Conservation (phyloP, 2,329 filamentous ascomycete species). For the Fusarium stilboides region DNA sequence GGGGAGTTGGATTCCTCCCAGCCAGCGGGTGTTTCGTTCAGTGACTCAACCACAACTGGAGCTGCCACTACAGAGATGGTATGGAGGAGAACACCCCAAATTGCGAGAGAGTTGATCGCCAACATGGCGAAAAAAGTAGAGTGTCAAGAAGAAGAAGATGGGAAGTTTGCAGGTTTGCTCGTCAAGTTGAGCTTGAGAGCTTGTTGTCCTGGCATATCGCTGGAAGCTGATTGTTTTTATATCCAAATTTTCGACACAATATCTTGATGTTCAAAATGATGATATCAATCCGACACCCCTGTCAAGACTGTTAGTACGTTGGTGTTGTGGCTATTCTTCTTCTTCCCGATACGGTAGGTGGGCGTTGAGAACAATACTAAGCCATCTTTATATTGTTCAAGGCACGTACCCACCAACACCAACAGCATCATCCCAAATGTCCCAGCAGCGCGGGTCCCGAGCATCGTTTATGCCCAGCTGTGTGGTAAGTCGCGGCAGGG, state of each 20-base stretch:
- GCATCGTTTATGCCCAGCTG: neutral
- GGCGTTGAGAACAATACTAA: constrained; percentile 47
- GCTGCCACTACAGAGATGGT: constrained; percentile 13
- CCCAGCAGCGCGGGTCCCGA: constrained; percentile 10
- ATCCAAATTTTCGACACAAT: neutral
- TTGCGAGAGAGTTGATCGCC: constrained; percentile 13
- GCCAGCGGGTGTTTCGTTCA: constrained; percentile 39
- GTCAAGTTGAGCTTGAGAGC: constrained; percentile 6
- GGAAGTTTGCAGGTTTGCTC: constrained; percentile 3
- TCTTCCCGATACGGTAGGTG: constrained; percentile 21
- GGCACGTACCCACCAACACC: constrained; percentile 34
- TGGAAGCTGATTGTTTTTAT: constrained; percentile 32
- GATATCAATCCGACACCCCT: neutral
- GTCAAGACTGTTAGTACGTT: constrained; percentile 4
- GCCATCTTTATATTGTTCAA: constrained; percentile 46
- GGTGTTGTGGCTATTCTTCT: constrained; percentile 21
- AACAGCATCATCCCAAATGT: constrained; percentile 19
- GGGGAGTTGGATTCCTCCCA: constrained; percentile 45
- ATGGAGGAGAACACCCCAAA: constrained; percentile 29
- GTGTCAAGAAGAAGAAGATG: neutral
- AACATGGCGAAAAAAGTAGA: constrained; percentile 10
- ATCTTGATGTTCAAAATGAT: neutral
- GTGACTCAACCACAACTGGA: constrained; percentile 44
- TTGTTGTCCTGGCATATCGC: neutral
- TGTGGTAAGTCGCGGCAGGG: neutral